Evolutionary conservation across 345 rosid genomes (phyloP).

Genomic region (Kernera saxatilis): DNA sequence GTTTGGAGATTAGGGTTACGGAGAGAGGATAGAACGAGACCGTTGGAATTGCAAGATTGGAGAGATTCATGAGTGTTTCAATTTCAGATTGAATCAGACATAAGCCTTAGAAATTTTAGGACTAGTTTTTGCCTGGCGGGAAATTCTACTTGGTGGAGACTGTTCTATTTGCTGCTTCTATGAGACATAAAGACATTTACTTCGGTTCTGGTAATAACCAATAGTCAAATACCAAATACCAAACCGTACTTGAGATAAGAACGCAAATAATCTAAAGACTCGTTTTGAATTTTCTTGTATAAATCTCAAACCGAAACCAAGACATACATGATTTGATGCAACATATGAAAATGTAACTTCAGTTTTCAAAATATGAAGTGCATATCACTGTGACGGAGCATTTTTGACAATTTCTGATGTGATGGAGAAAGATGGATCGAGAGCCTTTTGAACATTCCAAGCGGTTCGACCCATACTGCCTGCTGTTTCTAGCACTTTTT

Average conservation of each 20-base stretch:
- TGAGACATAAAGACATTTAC: not conserved
- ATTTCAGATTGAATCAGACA: constrained; percentile 5
- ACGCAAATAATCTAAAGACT: no score
- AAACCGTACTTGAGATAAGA: no score
- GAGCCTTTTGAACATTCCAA: constrained; percentile 66
- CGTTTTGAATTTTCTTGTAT: no score
- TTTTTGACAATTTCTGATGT: constrained; percentile 38
- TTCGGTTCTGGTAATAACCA: not conserved
- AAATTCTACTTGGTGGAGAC: not conserved
- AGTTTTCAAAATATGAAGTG: not conserved
- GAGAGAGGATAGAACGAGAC: constrained; percentile 20
- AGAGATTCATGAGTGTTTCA: constrained; percentile 40
- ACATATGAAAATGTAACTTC: not conserved
- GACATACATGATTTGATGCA: not conserved
- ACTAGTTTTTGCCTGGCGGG: not conserved
- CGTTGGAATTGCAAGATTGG: constrained; percentile 26
- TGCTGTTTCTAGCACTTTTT: constrained; percentile 55
- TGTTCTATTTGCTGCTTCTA: not conserved
- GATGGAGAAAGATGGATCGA: constrained; percentile 50
- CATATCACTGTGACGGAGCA: constrained; percentile 15
- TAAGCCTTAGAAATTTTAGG: not conserved
- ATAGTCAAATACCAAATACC: not conserved
- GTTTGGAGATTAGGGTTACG: constrained; percentile 27
- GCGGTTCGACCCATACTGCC: constrained; percentile 52
- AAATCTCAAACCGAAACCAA: not conserved